Evolutionary conservation across 2,329 filamentous ascomycete species (phyloP).

Genomic region (Trichoderma sp.): DNA sequence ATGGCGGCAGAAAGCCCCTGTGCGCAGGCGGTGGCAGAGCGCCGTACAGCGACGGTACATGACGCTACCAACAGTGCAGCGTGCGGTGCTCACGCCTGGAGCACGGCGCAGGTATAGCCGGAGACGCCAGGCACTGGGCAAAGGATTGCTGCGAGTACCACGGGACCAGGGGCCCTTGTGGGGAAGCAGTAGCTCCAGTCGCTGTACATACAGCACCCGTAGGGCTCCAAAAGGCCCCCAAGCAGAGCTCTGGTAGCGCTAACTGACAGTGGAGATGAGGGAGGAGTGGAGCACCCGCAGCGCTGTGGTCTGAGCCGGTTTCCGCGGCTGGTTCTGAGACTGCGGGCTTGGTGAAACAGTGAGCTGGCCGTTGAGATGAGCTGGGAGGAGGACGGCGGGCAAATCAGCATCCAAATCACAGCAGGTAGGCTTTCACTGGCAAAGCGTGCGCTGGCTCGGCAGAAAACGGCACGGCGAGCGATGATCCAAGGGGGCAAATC

Average conservation of each 20-base stretch:
- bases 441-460: background rate
- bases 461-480: background rate
- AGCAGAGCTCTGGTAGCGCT: constrained; percentile 17
- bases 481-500: background rate
- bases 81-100: background rate
- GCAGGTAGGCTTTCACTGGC: background rate
- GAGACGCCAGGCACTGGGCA: constrained; percentile 16
- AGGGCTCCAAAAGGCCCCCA: constrained; percentile 16
- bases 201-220: constrained; percentile 12
- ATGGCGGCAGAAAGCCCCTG: constrained; percentile 19
- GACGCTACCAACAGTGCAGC: background rate
- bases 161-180: constrained; percentile 13
- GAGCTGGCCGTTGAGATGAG: constrained; percentile 16
- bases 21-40: constrained; percentile 6
- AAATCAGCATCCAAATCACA: constrained; percentile 15
- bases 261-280: constrained; percentile 21
- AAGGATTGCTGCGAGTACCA: constrained; percentile 2
- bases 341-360: constrained; percentile 21
- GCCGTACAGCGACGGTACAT: background rate
- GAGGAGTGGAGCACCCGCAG: constrained; percentile 5
- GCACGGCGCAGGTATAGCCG: background rate
- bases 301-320: constrained; percentile 15
- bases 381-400: constrained; percentile 1
- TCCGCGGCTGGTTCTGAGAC: constrained; percentile 23
- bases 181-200: constrained; percentile 6